phyloP scores from a whole-genome alignment of 2,329 filamentous ascomycete species.

The Botrytis medusae region DNA sequence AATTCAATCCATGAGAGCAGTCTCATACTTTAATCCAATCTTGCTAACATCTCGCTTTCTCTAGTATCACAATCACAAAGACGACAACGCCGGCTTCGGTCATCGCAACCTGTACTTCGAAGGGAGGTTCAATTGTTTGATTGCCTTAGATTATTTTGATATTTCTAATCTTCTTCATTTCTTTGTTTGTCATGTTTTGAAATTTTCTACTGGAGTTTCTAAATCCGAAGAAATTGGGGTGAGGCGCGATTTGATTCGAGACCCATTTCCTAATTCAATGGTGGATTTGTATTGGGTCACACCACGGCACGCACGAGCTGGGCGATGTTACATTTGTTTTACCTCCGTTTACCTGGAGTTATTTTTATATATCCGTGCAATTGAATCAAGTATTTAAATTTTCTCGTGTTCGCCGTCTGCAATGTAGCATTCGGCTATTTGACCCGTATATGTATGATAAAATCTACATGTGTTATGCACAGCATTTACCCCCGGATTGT shows the following conservation, averaged over 20 bases:
- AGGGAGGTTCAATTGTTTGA: constrained; percentile 12
- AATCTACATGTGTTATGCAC: not conserved
- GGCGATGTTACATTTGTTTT: not conserved
- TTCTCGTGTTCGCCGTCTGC: not conserved
- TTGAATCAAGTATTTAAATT: not conserved
- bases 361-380: not conserved
- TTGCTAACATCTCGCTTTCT: not conserved
- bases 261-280: not conserved
- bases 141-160: not conserved
- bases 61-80: constrained; percentile 19
- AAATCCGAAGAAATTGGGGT: too few species aligned
- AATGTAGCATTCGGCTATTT: not conserved
- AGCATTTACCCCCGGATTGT: not conserved
- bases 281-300: not conserved
- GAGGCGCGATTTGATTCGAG: not conserved
- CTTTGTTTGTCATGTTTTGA: not conserved
- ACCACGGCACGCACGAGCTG: not conserved
- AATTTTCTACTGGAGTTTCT: not conserved
- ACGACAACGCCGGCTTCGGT: constrained; percentile 16
- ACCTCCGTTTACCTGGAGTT: not conserved
- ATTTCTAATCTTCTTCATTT: not conserved
- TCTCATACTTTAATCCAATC: not conserved
- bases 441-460: not conserved
- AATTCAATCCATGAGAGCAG: not conserved
- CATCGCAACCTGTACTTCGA: constrained; percentile 6